Conservation (phyloP, 345 rosid genomes). For the Hibiscus mutabilis region DNA sequence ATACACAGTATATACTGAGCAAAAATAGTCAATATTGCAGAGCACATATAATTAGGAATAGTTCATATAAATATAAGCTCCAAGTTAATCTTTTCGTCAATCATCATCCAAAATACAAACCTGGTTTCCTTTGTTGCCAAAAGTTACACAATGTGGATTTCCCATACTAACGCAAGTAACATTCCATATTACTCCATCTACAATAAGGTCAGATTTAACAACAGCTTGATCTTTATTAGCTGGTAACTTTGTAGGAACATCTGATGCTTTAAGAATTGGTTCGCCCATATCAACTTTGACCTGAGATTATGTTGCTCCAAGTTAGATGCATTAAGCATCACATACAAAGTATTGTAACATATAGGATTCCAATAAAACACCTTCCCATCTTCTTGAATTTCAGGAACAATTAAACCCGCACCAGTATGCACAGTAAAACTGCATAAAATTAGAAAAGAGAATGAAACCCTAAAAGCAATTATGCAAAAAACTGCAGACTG, state of each 20-base stretch:
- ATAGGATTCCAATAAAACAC: constrained; percentile 19
- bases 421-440: constrained; percentile 85
- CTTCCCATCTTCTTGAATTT: constrained; percentile 74
- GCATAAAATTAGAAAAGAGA: constrained; percentile 12
- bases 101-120: constrained; percentile 29
- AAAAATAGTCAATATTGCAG: neutral
- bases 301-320: constrained; percentile 22
- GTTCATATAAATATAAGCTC: neutral
- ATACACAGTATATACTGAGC: neutral
- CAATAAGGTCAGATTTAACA: constrained; percentile 54
- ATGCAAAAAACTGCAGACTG: neutral
- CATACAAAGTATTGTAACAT: neutral
- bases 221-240: constrained; percentile 58
- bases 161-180: constrained; percentile 99
- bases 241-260: constrained; percentile 68
- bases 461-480: neutral
- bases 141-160: constrained; percentile 90
- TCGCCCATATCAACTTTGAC: constrained; percentile 96
- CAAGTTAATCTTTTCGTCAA: neutral
- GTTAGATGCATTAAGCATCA: constrained; percentile 13
- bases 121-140: constrained; percentile 56
- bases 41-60: neutral
- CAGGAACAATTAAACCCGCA: constrained; percentile 93
- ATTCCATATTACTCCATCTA: constrained; percentile 81
- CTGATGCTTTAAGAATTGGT: constrained; percentile 72